Conservation (phyloP, 352 stramenopile genomes). For the Poterioochromonas sp. region DNA sequence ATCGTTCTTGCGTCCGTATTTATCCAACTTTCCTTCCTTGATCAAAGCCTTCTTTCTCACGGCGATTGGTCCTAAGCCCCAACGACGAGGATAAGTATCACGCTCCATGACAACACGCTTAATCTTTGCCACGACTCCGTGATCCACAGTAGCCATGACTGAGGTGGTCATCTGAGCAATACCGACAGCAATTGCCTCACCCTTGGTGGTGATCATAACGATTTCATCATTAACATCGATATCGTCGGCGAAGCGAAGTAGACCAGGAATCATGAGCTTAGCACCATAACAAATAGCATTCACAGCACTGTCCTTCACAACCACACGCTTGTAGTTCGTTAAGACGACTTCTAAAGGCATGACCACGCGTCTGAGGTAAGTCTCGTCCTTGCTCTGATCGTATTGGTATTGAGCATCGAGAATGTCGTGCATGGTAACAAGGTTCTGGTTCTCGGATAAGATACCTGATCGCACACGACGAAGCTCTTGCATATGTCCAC, state of each 20-base stretch:
- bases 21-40: constrained; percentile 76
- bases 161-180: constrained; percentile 99
- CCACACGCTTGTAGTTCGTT: constrained; percentile 96
- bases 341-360: constrained; percentile 96
- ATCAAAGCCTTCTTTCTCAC: constrained; percentile 98
- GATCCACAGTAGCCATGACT: constrained; percentile 98
- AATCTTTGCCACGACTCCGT: constrained; percentile 98
- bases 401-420: constrained; percentile 98
- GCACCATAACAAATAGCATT: constrained; percentile 99
- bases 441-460: constrained; percentile 84
- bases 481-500: constrained; percentile 99
- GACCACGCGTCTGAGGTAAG: constrained; percentile 93
- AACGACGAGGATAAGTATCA: constrained; percentile 97
- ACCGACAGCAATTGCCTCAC: constrained; percentile 94
- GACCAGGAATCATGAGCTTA: constrained; percentile 98
- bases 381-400: constrained; percentile 98
- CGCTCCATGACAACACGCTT: constrained; percentile 99
- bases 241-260: constrained; percentile 96
- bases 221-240: constrained; percentile 98
- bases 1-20: constrained; percentile 76
- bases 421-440: constrained; percentile 99
- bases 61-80: constrained; percentile 96
- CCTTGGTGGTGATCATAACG: constrained; percentile 99
- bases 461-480: constrained; percentile 91
- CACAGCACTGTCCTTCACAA: constrained; percentile 98